Base-by-base conservation (phyloP, 2,329 filamentous ascomycete species). In the Cladosporium cucumerinum region DNA sequence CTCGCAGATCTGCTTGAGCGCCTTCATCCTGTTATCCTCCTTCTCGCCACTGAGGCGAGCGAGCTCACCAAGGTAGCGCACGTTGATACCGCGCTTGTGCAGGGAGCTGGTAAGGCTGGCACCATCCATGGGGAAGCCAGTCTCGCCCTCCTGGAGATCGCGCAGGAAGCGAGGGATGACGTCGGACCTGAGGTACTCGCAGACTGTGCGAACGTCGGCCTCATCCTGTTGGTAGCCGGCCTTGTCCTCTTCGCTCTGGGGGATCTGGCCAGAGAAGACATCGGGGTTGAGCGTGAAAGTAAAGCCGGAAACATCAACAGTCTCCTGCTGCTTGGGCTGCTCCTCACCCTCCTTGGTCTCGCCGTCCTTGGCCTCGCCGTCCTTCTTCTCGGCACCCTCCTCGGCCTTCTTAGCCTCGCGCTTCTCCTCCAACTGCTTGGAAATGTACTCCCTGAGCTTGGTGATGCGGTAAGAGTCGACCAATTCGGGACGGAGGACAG, bases 71-170 rank as follows among this genome's bases (percentile, higher is more conserved):
- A 98, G 85, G 77, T 99, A 99, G 73, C 96, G 87, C 68, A 98
- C 86, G 81, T 99, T 99, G 82, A 99, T 93, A 79, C 95, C 95
- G 49, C 94, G 91, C 84, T 97, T 97, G 82, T 99, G 95, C 74
- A 99, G 84, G 60, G 97, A 86, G 69, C 89, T 88, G 72, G 90
- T 92, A 65, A 99, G 83, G 23, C 94, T 97, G 73, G 91, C 87
- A n/a, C 95, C 95, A 72, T 99, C 96, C 92, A 98, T 97, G 14
- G 95, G 95, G 82, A 98, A 98, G 72, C 94, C 95, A 70, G 97
- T 89, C 71, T 99, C 94, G 7, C 92, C 93, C 69, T 96, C 92
- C 74, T 90, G 89, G 65, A 99, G 85, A 73, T 99, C 94, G 67
- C 89, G 88, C 65, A 98, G 80, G 65, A 99, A 84, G 64, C 90